phyloP scores from a whole-genome alignment of 768 basidiomycete species.

The Lyophyllum decastes region DNA sequence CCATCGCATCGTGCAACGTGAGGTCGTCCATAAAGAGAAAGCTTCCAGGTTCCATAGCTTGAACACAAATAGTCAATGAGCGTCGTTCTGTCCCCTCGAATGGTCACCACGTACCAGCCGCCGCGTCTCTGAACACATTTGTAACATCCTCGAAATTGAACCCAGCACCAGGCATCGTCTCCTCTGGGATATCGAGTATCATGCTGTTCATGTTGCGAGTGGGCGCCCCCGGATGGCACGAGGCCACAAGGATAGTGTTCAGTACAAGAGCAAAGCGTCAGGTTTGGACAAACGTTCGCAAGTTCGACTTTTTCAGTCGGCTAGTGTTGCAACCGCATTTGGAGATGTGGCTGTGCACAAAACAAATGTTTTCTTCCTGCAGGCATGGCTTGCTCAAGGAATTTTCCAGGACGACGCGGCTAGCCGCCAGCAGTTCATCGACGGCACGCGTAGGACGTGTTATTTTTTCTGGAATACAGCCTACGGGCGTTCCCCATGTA shows the following conservation, averaged over 20 bases:
- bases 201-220: slow-evolving; percentile 11
- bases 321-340: neutral
- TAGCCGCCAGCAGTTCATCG: slow-evolving; percentile 16
- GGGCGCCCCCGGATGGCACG: neutral
- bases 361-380: slow-evolving; percentile 20
- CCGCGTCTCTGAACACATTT: slow-evolving; percentile 57
- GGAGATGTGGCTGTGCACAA: slow-evolving; percentile 23
- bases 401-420: slow-evolving; percentile 20
- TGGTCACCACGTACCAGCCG: slow-evolving; percentile 48
- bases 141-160: slow-evolving; percentile 68
- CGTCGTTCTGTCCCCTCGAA: neutral
- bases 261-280: neutral
- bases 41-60: slow-evolving; percentile 64
- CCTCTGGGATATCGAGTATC: slow-evolving; percentile 18
- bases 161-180: slow-evolving; percentile 52
- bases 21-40: slow-evolving; percentile 71
- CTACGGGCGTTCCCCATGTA: slow-evolving; percentile 90
- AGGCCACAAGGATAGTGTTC: neutral
- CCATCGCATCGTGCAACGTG: slow-evolving; percentile 89
- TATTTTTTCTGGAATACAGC: slow-evolving; percentile 92
- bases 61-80: neutral
- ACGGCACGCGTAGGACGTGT: slow-evolving; percentile 29
- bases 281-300: neutral
- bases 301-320: neutral
- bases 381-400: slow-evolving; percentile 7